Percentiles rank a stretch among this genome's conserved stretches.
These are phyloP conservation scores for Leersia perrieri DNA, from an alignment of 176 grass and related monocot genomes.

Conservation along the genomic window DNA sequence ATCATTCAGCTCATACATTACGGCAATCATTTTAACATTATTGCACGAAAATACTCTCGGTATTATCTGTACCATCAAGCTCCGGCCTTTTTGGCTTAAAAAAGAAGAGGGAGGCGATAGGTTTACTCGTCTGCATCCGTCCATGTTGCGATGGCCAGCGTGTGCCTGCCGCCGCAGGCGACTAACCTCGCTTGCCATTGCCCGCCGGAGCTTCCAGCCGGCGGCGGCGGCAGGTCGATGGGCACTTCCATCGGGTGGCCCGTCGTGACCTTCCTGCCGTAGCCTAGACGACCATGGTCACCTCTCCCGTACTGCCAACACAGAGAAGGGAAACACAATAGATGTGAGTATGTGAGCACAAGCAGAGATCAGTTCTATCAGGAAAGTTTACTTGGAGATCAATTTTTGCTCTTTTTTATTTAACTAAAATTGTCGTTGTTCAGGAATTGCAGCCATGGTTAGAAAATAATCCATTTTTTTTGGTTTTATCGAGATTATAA, in stretches of 20 bases:
- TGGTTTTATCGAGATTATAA: not conserved
- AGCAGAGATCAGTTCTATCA: not conserved
- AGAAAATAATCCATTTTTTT: not conserved
- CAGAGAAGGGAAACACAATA: not conserved
- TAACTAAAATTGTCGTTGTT: not conserved
- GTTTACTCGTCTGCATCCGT: conserved; percentile 37
- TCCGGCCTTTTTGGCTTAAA: not conserved
- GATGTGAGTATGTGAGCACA: not conserved
- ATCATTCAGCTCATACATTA: conserved; percentile 9
- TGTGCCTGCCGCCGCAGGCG: conserved; percentile 94
- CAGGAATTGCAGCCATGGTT: not conserved
- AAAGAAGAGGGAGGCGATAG: not conserved
- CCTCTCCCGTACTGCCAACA: conserved; percentile 83
- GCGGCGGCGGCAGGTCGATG: conserved; percentile 54
- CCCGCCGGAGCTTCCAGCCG: conserved; percentile 25
- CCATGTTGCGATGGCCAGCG: conserved; percentile 76
- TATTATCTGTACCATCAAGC: not conserved
- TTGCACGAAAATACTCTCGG: not conserved
- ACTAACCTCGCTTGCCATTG: conserved; percentile 75
- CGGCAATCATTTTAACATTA: conserved; percentile 19
- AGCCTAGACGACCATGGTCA: conserved; percentile 89
- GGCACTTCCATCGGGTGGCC: conserved; percentile 79
- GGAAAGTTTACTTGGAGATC: not conserved
- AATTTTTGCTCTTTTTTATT: not conserved
- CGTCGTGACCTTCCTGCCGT: conserved; percentile 77